Conservation (phyloP, 805 yeast species). For the Yamadazyma olivae region DNA sequence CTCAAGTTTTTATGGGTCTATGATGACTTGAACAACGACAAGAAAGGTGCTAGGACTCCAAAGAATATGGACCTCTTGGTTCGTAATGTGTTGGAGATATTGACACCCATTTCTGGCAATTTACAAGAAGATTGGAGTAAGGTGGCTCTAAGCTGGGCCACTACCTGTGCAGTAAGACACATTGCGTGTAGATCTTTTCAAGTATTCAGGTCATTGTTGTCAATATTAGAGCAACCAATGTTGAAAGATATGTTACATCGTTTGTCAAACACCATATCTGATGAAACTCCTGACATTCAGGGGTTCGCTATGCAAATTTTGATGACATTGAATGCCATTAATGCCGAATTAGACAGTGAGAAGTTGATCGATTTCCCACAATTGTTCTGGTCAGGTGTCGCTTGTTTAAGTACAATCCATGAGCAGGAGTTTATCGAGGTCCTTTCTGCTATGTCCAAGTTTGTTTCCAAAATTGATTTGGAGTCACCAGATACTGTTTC, state of each 20-base stretch:
- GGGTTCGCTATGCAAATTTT: slow-evolving; percentile 96
- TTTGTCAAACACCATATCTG: slow-evolving; percentile 88
- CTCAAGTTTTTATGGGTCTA: slow-evolving; percentile 67
- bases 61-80: slow-evolving; percentile 77
- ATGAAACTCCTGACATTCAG: slow-evolving; percentile 84
- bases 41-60: slow-evolving; percentile 78
- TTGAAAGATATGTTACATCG: slow-evolving; percentile 91
- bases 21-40: slow-evolving; percentile 76
- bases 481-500: slow-evolving; percentile 83
- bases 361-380: slow-evolving; percentile 87
- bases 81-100: slow-evolving; percentile 57
- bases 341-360: slow-evolving; percentile 78
- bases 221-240: slow-evolving; percentile 82
- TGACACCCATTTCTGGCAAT: slow-evolving; percentile 43
- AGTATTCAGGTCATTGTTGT: slow-evolving; percentile 78
- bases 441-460: slow-evolving; percentile 74
- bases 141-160: slow-evolving; percentile 87
- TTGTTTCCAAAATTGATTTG: slow-evolving; percentile 81
- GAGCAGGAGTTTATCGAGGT: slow-evolving; percentile 93
- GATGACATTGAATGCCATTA: slow-evolving; percentile 91
- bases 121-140: slow-evolving; percentile 84
- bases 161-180: slow-evolving; percentile 95
- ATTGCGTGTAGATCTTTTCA: slow-evolving; percentile 97
- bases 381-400: slow-evolving; percentile 92
- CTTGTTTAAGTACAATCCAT: slow-evolving; percentile 83